Conservation (phyloP, 768 basidiomycete genomes). For the Rhodosporidiobolus sp. region DNA sequence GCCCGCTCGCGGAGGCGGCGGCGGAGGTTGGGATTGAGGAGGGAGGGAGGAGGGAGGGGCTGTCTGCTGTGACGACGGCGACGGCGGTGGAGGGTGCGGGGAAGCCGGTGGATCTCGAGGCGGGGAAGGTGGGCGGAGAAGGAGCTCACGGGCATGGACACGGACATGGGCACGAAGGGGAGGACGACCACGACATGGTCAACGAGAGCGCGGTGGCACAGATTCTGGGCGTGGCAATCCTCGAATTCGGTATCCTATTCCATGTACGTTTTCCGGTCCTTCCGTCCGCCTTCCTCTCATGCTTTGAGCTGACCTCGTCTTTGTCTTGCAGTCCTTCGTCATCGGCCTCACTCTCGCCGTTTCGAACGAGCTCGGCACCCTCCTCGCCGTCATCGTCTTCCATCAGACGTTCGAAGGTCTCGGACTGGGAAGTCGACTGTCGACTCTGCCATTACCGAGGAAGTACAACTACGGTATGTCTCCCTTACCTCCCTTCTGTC, state of each 20-base stretch:
- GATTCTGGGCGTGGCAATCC: conserved; percentile 78
- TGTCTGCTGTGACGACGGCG: background rate
- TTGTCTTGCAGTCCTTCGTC: conserved; percentile 69
- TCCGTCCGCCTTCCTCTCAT: background rate
- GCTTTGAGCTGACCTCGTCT: conserved; percentile 3
- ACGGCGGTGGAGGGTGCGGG: background rate
- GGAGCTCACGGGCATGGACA: conserved; percentile 1
- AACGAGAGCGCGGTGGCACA: conserved; percentile 57
- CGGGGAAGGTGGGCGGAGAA: background rate
- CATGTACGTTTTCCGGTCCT: conserved; percentile 46
- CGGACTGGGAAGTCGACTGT: conserved; percentile 84
- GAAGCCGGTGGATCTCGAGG: background rate
- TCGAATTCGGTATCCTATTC: conserved; percentile 89
- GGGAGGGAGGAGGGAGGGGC: too few relatives aligned
- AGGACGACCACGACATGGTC: conserved; percentile 12
- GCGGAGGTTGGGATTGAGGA: too few relatives aligned
- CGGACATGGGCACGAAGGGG: conserved; percentile 34
- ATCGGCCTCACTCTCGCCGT: conserved; percentile 58
- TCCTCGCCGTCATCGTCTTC: conserved; percentile 87
- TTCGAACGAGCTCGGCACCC: conserved; percentile 68
- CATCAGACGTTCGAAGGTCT: conserved; percentile 86
- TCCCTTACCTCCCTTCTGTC: background rate
- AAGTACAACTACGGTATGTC: conserved; percentile 40
- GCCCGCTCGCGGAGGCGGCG: too few relatives aligned
- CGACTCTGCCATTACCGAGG: conserved; percentile 59